A percentile compares a stretch with the other conserved stretches of the same genome.
Evolutionary conservation across 208 protist species (phyloP).

Genomic region (Trypanosoma mega): DNA sequence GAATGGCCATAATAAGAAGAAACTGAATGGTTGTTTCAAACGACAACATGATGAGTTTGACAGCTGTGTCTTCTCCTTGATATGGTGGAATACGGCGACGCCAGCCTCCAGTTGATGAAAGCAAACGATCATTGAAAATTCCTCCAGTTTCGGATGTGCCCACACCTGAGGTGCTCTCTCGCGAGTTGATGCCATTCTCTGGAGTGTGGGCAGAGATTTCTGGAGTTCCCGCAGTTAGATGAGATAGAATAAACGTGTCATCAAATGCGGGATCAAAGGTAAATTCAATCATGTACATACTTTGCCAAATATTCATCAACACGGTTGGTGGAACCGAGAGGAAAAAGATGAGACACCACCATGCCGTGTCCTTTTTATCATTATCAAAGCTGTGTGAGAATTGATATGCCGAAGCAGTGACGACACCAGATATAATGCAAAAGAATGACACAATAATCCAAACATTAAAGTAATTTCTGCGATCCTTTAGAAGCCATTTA

Average conservation of each 20-base stretch:
- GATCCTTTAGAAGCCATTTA: slow-evolving; percentile 75
- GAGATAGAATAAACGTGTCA: slow-evolving; percentile 1
- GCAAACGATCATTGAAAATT: no score
- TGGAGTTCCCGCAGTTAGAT: no score
- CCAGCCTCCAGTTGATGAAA: no score
- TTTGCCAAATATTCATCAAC: slow-evolving; percentile 82
- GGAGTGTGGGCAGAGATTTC: no score
- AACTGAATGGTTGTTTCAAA: slow-evolving; percentile 62
- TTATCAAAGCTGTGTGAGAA: slow-evolving; percentile 30
- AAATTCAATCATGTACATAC: slow-evolving; percentile 84
- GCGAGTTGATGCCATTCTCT: no score
- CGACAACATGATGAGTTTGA: slow-evolving; percentile 83
- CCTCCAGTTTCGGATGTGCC: no score
- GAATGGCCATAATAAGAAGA: slow-evolving; percentile 52
- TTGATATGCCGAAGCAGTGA: slow-evolving; percentile 55
- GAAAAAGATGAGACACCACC: slow-evolving; percentile 83
- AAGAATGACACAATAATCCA: slow-evolving; percentile 61
- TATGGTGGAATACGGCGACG: background rate
- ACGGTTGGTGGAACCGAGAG: slow-evolving; percentile 67
- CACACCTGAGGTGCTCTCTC: no score
- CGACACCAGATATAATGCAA: slow-evolving; percentile 60
- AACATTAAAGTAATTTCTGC: slow-evolving; percentile 55
- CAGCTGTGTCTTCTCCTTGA: slow-evolving; percentile 63
- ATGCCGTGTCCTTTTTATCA: slow-evolving; percentile 35
- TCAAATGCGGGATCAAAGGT: slow-evolving; percentile 56